phyloP scores from a whole-genome alignment of 169 alveolate genomes.

The Plasmodium blacklocki region DNA sequence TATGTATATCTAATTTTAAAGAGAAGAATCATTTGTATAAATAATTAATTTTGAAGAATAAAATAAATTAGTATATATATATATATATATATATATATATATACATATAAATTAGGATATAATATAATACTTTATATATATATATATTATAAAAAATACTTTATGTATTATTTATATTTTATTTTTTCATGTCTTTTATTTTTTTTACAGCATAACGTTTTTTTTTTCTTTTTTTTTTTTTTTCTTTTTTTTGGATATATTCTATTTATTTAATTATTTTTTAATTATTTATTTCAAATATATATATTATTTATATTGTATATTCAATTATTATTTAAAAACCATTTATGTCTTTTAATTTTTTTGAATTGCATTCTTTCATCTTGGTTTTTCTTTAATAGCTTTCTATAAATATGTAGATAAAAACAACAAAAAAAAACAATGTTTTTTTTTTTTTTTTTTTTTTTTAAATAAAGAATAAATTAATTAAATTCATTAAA shows the following conservation, averaged over 20 bases:
- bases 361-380: slow-evolving; percentile 74
- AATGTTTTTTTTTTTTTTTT: slow-evolving; percentile 30
- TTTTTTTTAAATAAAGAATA: background rate
- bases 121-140: too few relatives aligned
- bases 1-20: too few relatives aligned
- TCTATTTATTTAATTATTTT: background rate
- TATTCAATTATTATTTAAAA: slow-evolving; percentile 40
- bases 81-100: too few relatives aligned
- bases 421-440: slow-evolving; percentile 34
- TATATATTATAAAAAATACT: too few relatives aligned
- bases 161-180: too few relatives aligned
- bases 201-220: background rate
- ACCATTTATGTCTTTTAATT: slow-evolving; percentile 73
- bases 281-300: slow-evolving; percentile 2
- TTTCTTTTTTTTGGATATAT: slow-evolving; percentile 3
- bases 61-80: background rate
- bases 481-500: too few relatives aligned
- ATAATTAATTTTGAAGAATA: background rate
- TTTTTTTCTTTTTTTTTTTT: background rate
- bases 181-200: too few relatives aligned
- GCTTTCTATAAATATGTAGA: slow-evolving; percentile 26
- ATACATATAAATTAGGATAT: too few relatives aligned
- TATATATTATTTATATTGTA: background rate
- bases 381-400: slow-evolving; percentile 62
- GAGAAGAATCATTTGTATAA: too few relatives aligned